A percentile compares a stretch with the other conserved stretches of the same genome.
These are phyloP conservation scores for Umbelopsis isabellina DNA, from an alignment of 192 early-diverging fungal species.

Conservation along the genomic window DNA sequence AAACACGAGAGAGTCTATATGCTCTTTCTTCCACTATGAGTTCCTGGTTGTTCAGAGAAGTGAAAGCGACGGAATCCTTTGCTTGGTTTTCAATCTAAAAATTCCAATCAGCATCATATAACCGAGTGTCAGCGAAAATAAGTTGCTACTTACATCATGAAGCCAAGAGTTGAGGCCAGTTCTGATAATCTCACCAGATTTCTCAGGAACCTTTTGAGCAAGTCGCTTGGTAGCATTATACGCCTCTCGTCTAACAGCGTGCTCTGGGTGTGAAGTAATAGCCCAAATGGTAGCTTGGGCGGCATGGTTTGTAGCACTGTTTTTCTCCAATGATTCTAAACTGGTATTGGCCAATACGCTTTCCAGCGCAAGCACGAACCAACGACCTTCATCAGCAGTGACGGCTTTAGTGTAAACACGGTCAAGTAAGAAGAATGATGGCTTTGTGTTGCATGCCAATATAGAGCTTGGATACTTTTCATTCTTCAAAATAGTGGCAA, in stretches of 20 bases:
- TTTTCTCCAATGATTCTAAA: slow-evolving; percentile 46
- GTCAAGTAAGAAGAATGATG: slow-evolving; percentile 82
- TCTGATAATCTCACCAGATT: slow-evolving; percentile 40
- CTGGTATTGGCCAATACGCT: slow-evolving; percentile 44
- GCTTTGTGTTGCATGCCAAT: slow-evolving; percentile 51
- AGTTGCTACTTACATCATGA: slow-evolving; percentile 37
- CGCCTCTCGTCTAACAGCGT: slow-evolving; percentile 45
- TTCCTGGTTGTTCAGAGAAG: slow-evolving; percentile 30
- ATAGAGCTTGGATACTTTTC: slow-evolving; percentile 44
- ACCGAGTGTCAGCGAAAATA: neutral
- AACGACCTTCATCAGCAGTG: slow-evolving; percentile 61
- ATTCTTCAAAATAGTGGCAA: slow-evolving; percentile 41
- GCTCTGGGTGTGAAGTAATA: slow-evolving; percentile 49
- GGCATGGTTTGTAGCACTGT: slow-evolving; percentile 37
- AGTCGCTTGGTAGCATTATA: slow-evolving; percentile 45
- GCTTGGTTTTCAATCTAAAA: slow-evolving; percentile 45
- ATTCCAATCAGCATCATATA: neutral
- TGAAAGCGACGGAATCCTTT: slow-evolving; percentile 52
- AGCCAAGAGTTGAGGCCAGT: slow-evolving; percentile 52
- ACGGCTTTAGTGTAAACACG: slow-evolving; percentile 79
- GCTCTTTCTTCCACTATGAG: slow-evolving; percentile 40
- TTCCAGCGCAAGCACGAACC: slow-evolving; percentile 68
- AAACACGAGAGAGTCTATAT: slow-evolving; percentile 52
- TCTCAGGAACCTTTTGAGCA: slow-evolving; percentile 32
- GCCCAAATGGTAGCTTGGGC: slow-evolving; percentile 61